phyloP scores from a whole-genome alignment of 495 filamentous ascomycete species.

The Penicillium ochrochloron region DNA sequence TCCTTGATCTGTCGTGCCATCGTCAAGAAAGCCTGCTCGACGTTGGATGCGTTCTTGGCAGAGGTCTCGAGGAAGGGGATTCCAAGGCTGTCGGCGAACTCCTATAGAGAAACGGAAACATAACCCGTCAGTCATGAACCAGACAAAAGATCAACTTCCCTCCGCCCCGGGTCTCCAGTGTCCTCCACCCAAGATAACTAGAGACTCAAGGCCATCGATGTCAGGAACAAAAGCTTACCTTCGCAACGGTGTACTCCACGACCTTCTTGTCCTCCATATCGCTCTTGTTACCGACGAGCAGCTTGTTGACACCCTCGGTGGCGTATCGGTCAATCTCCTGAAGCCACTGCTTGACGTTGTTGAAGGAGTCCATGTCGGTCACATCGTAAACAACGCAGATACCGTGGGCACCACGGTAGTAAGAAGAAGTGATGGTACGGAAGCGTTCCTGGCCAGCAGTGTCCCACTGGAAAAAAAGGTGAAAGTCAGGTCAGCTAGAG shows the following conservation, averaged over 20 bases:
- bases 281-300: conserved; percentile 98
- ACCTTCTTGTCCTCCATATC: conserved; percentile 99
- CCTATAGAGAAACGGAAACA: conserved; percentile 55
- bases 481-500: conserved; percentile 24
- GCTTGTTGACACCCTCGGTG: conserved; percentile 98
- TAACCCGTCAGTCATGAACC: neutral
- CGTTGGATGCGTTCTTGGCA: conserved; percentile 98
- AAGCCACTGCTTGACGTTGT: conserved; percentile 99
- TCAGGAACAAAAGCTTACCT: conserved; percentile 62
- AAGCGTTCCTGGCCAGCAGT: conserved; percentile 99
- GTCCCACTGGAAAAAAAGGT: conserved; percentile 73
- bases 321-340: conserved; percentile 99
- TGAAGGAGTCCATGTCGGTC: conserved; percentile 99
- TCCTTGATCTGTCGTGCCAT: conserved; percentile 99
- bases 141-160: neutral
- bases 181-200: neutral
- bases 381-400: conserved; percentile 99
- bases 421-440: conserved; percentile 98
- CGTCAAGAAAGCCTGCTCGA: conserved; percentile 99
- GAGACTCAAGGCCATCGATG: neutral
- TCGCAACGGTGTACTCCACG: conserved; percentile 98
- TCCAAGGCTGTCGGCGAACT: conserved; percentile 97
- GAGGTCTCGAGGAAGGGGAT: conserved; percentile 99
- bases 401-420: conserved; percentile 97
- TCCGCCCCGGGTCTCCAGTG: neutral